These are phyloP conservation scores for Pyricularia sp. DNA, from an alignment of 2,329 filamentous ascomycete genomes.

Conservation along the genomic window DNA sequence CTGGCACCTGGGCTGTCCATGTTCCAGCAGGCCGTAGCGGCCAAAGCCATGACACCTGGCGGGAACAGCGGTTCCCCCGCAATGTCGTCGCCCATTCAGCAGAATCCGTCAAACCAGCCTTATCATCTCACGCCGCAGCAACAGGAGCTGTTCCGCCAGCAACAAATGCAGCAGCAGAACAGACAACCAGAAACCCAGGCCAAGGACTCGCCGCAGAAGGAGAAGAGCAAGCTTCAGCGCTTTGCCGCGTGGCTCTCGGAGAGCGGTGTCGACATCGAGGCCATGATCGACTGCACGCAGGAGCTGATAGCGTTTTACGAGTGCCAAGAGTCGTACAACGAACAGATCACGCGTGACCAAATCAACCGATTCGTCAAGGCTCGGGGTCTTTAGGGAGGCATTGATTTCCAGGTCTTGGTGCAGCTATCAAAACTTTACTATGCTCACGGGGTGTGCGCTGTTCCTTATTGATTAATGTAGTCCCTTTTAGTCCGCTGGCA, in stretches of 20 bases:
- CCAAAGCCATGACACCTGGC: background rate
- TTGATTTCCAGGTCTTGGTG: background rate
- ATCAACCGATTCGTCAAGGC: constrained; percentile 52
- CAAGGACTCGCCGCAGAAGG: constrained; percentile 10
- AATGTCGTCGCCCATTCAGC: constrained; percentile 10
- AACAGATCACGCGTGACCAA: constrained; percentile 48
- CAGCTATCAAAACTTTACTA: background rate
- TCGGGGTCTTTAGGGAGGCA: constrained; percentile 33
- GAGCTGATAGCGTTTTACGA: constrained; percentile 88
- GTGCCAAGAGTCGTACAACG: constrained; percentile 50
- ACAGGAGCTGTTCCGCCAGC: constrained; percentile 13
- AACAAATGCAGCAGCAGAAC: constrained; percentile 13
- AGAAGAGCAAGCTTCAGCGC: constrained; percentile 49
- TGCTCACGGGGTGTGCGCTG: background rate
- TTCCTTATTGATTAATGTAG: background rate
- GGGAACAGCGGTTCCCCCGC: constrained; percentile 14
- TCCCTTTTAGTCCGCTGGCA: background rate
- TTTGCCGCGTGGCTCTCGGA: constrained; percentile 75
- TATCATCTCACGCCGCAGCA: constrained; percentile 1
- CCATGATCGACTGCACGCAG: constrained; percentile 81
- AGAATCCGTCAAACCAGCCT: background rate
- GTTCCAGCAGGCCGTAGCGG: constrained; percentile 1
- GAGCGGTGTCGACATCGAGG: constrained; percentile 74
- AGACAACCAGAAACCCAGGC: constrained; percentile 8
- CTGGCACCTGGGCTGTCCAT: background rate